Evolutionary conservation across 108 stramenopile genomes (phyloP).

Genomic region (Halocafeteria seosinensis): DNA sequence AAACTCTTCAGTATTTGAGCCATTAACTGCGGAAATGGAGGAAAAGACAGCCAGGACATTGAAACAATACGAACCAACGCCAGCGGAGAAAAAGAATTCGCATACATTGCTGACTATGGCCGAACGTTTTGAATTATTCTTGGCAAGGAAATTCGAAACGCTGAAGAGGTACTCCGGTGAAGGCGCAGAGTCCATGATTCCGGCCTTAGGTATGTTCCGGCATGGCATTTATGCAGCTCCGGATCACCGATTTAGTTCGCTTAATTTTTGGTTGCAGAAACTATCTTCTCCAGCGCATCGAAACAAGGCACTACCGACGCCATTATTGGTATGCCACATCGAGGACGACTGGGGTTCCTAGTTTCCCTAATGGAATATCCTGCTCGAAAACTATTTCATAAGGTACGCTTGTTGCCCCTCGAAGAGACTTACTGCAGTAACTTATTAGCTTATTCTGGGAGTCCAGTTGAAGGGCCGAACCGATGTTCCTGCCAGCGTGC

Average conservation of each 20-base stretch:
- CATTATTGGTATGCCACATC: constrained; percentile 95
- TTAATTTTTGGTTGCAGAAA: too few relatives aligned
- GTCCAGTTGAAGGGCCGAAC: too few relatives aligned
- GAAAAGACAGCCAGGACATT: not conserved
- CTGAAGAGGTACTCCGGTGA: constrained; percentile 93
- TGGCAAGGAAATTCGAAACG: constrained; percentile 86
- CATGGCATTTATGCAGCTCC: too few relatives aligned
- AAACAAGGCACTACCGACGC: constrained; percentile 81
- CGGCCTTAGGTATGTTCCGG: too few relatives aligned
- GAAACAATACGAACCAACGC: not conserved
- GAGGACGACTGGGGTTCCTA: constrained; percentile 17
- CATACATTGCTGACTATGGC: constrained; percentile 55
- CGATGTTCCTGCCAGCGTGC: not conserved
- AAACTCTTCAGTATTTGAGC: not conserved
- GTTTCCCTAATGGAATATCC: not conserved
- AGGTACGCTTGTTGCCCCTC: too few relatives aligned
- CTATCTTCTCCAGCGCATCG: constrained; percentile 70
- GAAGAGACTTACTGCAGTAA: too few relatives aligned
- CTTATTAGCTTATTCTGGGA: too few relatives aligned
- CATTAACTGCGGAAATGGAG: not conserved
- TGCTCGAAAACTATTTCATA: not conserved
- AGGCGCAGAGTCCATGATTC: constrained; percentile 83
- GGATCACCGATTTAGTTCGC: too few relatives aligned
- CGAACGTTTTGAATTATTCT: constrained; percentile 87
- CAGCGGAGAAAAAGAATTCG: not conserved